Conservation (phyloP, 306 rosid genomes). For the Alnus rubra region DNA sequence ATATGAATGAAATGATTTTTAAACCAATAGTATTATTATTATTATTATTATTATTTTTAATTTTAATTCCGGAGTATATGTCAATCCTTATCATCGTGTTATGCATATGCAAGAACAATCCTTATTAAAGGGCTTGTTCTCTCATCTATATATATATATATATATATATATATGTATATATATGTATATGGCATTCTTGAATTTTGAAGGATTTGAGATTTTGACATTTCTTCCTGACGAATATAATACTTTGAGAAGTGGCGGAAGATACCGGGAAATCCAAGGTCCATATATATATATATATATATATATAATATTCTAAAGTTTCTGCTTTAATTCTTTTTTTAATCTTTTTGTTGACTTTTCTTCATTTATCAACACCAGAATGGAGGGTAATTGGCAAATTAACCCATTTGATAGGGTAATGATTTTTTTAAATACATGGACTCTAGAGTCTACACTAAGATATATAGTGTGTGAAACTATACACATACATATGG, state of each 20-base stretch:
- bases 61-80: background rate
- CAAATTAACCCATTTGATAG: too few species aligned
- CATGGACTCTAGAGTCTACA: too few species aligned
- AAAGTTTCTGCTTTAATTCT: background rate
- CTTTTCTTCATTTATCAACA: too few species aligned
- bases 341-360: too few species aligned
- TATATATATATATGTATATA: slow-evolving; percentile 9
- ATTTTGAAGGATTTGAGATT: slow-evolving; percentile 19
- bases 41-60: background rate
- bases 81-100: slow-evolving; percentile 5
- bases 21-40: background rate
- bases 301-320: slow-evolving; percentile 21
- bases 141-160: background rate
- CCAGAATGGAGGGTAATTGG: too few species aligned
- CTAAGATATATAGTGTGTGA: too few species aligned
- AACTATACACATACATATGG: too few species aligned
- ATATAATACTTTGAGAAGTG: slow-evolving; percentile 23
- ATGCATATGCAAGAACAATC: slow-evolving; percentile 3
- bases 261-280: slow-evolving; percentile 24
- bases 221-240: slow-evolving; percentile 25
- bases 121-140: slow-evolving; percentile 22
- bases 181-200: slow-evolving; percentile 10
- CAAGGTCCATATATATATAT: background rate
- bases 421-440: too few species aligned
- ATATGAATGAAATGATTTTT: slow-evolving; percentile 9